phyloP scores from a whole-genome alignment of 352 stramenopile species.

The Globisporangium nunn region DNA sequence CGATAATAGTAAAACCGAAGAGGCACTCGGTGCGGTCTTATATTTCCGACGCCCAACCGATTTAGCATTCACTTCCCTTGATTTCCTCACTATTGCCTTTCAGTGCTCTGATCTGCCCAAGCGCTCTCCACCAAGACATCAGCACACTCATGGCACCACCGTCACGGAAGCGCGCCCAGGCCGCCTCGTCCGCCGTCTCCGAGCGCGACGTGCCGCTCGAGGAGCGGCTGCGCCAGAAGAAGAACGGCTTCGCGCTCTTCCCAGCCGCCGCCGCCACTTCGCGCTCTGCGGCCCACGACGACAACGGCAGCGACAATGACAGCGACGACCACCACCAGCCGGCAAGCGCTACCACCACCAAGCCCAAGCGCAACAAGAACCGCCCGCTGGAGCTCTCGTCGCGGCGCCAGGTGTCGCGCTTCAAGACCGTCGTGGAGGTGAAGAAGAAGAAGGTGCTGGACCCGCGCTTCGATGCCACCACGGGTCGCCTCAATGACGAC shows the following conservation, averaged over 20 bases:
- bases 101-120: not conserved
- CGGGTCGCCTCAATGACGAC: conserved; percentile 84
- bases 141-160: not conserved
- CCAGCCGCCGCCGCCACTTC: conserved; percentile 4
- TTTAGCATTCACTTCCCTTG: not conserved
- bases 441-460: conserved; percentile 69
- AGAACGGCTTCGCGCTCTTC: conserved; percentile 53
- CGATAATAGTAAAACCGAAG: too few species aligned
- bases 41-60: not conserved
- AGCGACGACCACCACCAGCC: conserved; percentile 1
- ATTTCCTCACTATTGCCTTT: not conserved
- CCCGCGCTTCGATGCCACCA: conserved; percentile 83
- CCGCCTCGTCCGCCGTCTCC: not conserved
- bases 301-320: not conserved
- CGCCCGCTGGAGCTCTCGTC: conserved; percentile 79
- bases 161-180: conserved; percentile 7
- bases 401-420: conserved; percentile 73
- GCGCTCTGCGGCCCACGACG: not conserved
- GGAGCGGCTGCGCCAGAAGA: conserved; percentile 71
- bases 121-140: not conserved
- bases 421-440: conserved; percentile 77
- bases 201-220: conserved; percentile 70
- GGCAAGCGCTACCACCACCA: conserved; percentile 10
- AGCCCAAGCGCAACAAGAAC: conserved; percentile 67
- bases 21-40: not conserved